Conservation (phyloP, 1,139 yeast genomes). For the Eremothecium sinecaudum region DNA sequence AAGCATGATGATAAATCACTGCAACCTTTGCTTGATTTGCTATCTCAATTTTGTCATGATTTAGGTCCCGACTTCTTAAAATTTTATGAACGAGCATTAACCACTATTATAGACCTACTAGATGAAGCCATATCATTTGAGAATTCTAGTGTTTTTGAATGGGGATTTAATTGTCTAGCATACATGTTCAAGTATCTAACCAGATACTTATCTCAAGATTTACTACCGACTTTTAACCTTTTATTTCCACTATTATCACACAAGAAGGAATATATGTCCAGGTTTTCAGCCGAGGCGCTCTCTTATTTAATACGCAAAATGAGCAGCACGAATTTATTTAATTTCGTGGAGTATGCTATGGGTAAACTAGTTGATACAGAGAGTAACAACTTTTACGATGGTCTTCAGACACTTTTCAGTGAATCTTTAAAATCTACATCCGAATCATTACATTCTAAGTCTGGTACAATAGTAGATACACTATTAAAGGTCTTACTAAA, state of each 20-base stretch:
- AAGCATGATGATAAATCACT: slow-evolving; percentile 59
- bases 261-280: slow-evolving; percentile 53
- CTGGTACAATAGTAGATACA: slow-evolving; percentile 41
- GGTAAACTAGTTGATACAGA: slow-evolving; percentile 36
- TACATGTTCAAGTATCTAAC: slow-evolving; percentile 82
- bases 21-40: slow-evolving; percentile 72
- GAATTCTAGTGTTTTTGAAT: slow-evolving; percentile 47
- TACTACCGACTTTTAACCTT: slow-evolving; percentile 57
- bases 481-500: slow-evolving; percentile 36
- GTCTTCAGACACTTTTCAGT: slow-evolving; percentile 54
- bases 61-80: slow-evolving; percentile 83
- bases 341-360: slow-evolving; percentile 45
- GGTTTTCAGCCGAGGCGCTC: slow-evolving; percentile 86
- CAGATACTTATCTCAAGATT: slow-evolving; percentile 49
- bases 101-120: slow-evolving; percentile 41
- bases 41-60: slow-evolving; percentile 85
- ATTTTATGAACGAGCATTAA: slow-evolving; percentile 49
- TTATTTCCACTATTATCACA: slow-evolving; percentile 57
- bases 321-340: slow-evolving; percentile 38
- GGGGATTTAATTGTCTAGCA: slow-evolving; percentile 79
- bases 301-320: slow-evolving; percentile 75
- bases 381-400: slow-evolving; percentile 41
- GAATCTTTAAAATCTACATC: slow-evolving; percentile 71
- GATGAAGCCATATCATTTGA: slow-evolving; percentile 48
- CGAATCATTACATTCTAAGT: slow-evolving; percentile 65